phyloP scores from a whole-genome alignment of 495 filamentous ascomycete species.

The Tuber magnatum region DNA sequence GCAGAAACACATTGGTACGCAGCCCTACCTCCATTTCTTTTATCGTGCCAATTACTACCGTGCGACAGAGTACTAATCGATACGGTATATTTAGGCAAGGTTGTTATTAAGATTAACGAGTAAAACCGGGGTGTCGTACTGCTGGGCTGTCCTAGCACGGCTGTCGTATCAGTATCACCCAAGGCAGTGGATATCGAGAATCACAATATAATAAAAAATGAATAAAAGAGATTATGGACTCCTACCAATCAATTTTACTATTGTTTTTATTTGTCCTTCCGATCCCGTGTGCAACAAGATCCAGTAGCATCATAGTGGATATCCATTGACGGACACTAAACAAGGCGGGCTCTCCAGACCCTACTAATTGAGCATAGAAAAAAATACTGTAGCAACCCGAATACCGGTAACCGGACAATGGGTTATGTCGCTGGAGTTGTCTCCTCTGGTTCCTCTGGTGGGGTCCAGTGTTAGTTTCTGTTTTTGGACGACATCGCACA shows the following conservation, averaged over 20 bases:
- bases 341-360: neutral
- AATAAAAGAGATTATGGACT: neutral
- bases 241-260: neutral
- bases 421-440: too few relatives aligned
- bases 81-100: neutral
- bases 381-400: too few relatives aligned
- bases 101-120: neutral
- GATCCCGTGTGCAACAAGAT: neutral
- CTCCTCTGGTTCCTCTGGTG: too few relatives aligned
- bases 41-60: neutral
- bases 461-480: too few relatives aligned
- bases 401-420: too few relatives aligned
- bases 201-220: neutral
- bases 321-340: neutral
- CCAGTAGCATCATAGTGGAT: neutral
- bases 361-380: neutral
- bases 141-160: neutral
- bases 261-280: neutral
- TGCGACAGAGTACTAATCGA: neutral
- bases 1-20: slow-evolving; percentile 8
- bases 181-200: neutral
- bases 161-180: neutral
- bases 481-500: too few relatives aligned
- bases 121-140: neutral
- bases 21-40: neutral